Evolutionary conservation across 75 land plant genomes (phyloP).

Genomic region (Cryptomeria japonica): DNA sequence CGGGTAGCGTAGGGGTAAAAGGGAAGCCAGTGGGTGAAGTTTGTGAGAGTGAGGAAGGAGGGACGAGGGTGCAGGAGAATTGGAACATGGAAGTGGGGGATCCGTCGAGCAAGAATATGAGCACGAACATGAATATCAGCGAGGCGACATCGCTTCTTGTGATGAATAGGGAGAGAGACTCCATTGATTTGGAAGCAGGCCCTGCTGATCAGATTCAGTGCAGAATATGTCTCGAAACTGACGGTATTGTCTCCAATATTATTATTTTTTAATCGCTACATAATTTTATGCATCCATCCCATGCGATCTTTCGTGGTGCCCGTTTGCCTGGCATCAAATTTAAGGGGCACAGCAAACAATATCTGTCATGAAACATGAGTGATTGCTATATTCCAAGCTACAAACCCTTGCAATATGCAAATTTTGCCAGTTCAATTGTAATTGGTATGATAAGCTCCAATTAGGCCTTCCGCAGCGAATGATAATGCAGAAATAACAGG

Average conservation of each 20-base stretch:
- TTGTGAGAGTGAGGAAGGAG: no score
- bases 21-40: no score
- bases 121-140: not conserved
- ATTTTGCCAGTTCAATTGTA: not conserved
- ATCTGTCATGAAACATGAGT: not conserved
- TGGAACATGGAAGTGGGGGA: not conserved
- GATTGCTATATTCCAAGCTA: not conserved
- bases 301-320: not conserved
- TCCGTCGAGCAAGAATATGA: not conserved
- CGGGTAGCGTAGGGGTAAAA: no score
- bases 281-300: not conserved
- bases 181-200: conserved; percentile 92
- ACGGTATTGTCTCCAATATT: conserved; percentile 41
- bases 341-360: not conserved
- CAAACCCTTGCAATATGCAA: not conserved
- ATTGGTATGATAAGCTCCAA: not conserved
- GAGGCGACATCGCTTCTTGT: not conserved
- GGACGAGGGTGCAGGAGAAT: no score
- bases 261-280: not conserved
- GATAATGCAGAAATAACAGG: not conserved
- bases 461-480: not conserved
- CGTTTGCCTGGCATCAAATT: not conserved
- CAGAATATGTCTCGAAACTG: conserved; percentile 93
- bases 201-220: conserved; percentile 93
- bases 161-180: conserved; percentile 24